Evolutionary conservation across 2,329 filamentous ascomycete genomes (phyloP), one percentile per base, ranked within the genome.

Genomic region (Orbilia oligospora): DNA sequence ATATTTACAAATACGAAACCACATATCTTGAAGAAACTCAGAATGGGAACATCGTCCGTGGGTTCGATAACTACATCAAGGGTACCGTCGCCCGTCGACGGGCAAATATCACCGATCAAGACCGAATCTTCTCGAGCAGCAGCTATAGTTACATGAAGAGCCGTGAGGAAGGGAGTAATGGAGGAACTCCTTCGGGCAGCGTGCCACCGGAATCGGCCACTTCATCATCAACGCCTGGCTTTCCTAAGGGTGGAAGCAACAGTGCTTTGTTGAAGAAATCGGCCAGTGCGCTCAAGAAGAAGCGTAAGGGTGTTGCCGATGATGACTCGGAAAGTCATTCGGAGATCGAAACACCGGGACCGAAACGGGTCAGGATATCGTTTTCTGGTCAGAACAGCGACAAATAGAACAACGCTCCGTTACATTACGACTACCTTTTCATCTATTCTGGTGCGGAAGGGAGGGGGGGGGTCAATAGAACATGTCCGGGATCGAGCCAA

Each of bases 51-150:
- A 98, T 99, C 83, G 95, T 99, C 84, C 94, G 93, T 61, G 96
- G 96, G 22, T 99, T 99, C 84, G 96, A 99, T 84, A 97, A 94
- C 84, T 99, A 98, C 86, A 97, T 97, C 87, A 99, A 99, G 85
- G 94, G 93, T 69, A 89, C 88, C 18, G 88, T 89, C 8, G 89
- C 90, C n/a, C 87, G 91, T 83, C 89, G 90, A 82, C 89, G 92
- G 84, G 87, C 88, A 24, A 88, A 89, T 4, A 86, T 91, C 61
- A 87, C 87, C 78, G 92, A 94, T 66, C 88, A 89, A 81, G 92
- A 93, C 83, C 88, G 92, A 80, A 91, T 95, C 69, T 95, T 95
- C 84, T 89, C 90, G 73, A 86, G 48, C 30, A 72, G 75, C 33
- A 81, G 81, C 36, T 80, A 66, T 68, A 81, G 53, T 69, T 81